Base-by-base conservation (phyloP, 73 alveolate species). In the Paramecium bursaria region DNA sequence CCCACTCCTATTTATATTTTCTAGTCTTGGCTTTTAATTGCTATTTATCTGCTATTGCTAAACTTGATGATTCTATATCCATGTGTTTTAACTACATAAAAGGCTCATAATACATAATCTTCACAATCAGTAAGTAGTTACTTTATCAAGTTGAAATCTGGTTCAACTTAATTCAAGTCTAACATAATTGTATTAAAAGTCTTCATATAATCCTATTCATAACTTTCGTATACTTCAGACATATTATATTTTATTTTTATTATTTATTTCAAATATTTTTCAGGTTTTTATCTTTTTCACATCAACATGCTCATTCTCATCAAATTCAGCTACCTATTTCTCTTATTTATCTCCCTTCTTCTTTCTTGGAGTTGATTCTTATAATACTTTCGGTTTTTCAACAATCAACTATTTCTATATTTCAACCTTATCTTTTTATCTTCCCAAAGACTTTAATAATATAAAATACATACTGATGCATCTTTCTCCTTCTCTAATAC, bases 401-500 rank as follows among this genome's bases (percentile, higher is more conserved):
- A 30, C n/a, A n/a, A n/a, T n/a, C n/a, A n/a, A n/a, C n/a, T n/a
- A n/a, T n/a, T n/a, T n/a, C n/a, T n/a, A n/a, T n/a, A n/a, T n/a
- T n/a, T n/a, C n/a, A n/a, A n/a, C n/a, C 80, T 57, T 57, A 74
- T 21, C 42, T 57, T 57, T 57, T 57, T 26, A 74, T 9, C 79
- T 57, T 57, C 42, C 76, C 76, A 10, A 19, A 15, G 74, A 13
- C 76, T n/a, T 35, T 35, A 47, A 2, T 21, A 23, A 31, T 77
- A 85, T 87, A 61, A 74, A 88, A 85, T 76, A 85, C 60, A 35
- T 53, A 21, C 39, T 44, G n/a, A n/a, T n/a, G n/a, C n/a, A 46
- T 79, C 91, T 3, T 86, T 88, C 82, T 96, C 99, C 74, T 97
- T 97, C 61, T 95, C 98, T 2, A 97, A 86, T 51, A 93, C 92